Evolutionary conservation across 345 rosid genomes (phyloP).

Genomic region (Acer saccharum): DNA sequence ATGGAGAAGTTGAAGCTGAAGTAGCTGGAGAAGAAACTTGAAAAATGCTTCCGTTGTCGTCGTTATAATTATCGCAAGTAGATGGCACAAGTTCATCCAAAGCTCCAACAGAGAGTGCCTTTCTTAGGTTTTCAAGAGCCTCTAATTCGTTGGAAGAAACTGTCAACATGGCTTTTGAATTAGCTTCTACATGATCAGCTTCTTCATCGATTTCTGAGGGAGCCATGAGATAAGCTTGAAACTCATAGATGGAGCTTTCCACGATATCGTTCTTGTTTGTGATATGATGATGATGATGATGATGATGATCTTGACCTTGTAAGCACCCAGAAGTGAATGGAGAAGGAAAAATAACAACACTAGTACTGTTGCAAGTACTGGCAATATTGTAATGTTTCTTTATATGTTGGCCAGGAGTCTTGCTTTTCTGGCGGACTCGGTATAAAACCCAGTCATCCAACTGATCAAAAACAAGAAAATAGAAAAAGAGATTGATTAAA

Average conservation of each 20-base stretch:
- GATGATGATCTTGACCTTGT: constrained; percentile 29
- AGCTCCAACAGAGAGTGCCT: constrained; percentile 29
- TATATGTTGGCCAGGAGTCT: background rate
- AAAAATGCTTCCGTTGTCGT: constrained; percentile 19
- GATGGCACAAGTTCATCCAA: constrained; percentile 30
- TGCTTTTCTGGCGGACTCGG: constrained; percentile 34
- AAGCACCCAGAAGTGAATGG: constrained; percentile 19
- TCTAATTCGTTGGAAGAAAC: constrained; percentile 13
- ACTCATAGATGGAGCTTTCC: constrained; percentile 16
- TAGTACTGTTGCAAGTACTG: background rate
- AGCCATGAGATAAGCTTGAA: constrained; percentile 21
- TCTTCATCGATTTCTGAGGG: constrained; percentile 19
- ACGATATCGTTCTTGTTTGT: background rate
- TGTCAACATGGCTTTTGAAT: background rate
- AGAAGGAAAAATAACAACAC: background rate
- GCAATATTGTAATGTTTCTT: constrained; percentile 7
- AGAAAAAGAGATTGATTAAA: background rate
- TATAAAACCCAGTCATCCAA: constrained; percentile 49
- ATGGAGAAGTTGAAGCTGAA: constrained; percentile 1
- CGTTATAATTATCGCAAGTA: constrained; percentile 9
- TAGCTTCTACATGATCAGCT: constrained; percentile 17
- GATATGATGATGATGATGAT: background rate
- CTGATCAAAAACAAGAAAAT: constrained; percentile 21
- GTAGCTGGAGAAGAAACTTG: constrained; percentile 18
- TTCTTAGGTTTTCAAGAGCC: constrained; percentile 30